Evolutionary conservation across 345 rosid species (phyloP), one percentile per base, ranked within the genome.

Genomic region (Passiflora organensis): DNA sequence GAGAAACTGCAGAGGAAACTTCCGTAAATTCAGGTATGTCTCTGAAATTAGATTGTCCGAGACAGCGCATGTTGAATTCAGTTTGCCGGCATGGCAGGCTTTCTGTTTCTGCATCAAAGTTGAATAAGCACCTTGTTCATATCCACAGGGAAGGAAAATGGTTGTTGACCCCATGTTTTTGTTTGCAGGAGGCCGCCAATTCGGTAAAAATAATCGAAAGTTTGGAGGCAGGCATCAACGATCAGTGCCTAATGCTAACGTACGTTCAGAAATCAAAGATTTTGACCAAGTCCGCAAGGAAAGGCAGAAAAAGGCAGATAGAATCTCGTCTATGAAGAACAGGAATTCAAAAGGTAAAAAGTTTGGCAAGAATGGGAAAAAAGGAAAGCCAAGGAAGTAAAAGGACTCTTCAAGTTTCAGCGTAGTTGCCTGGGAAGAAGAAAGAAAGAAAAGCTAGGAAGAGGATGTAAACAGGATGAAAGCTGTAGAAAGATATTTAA

Each of bases 281-380:
- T 67, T 89, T 14, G 96, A 93, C 0, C 99, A 93, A 56, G 86
- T 93, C 44, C 81, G 99, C 6, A 93, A 84, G 68, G 97, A 82
- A 56, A 80, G 97, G 65, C 91, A 83, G 80, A 72, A 76, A 51
- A 93, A 83, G 70, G 97, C 87, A 0, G 68, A 71, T 59, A 77
- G 65, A 71, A 42, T 72, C 13, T 74, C 87, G 15, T 77, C 74
- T 58, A 54, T 84, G 67, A 86, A 93, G 64, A 74, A 70, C 78
- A 89, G 84, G 75, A 59, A 72, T 44, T 66, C 61, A 12, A 80
- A 75, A 12, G 50, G 63, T 16, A 56, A 56, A 46, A 68, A 50
- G 18, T 49, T 49, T 2, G 66, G 72, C 9, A 55, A 55, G 48
- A 50, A 55, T 49, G 71, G 82, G n/a, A 64, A 72, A 59, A 51